Evolutionary conservation across 2,329 filamentous ascomycete genomes (phyloP), one percentile per base, ranked within the genome.

Genomic region (Dryadomyces sulphureus): DNA sequence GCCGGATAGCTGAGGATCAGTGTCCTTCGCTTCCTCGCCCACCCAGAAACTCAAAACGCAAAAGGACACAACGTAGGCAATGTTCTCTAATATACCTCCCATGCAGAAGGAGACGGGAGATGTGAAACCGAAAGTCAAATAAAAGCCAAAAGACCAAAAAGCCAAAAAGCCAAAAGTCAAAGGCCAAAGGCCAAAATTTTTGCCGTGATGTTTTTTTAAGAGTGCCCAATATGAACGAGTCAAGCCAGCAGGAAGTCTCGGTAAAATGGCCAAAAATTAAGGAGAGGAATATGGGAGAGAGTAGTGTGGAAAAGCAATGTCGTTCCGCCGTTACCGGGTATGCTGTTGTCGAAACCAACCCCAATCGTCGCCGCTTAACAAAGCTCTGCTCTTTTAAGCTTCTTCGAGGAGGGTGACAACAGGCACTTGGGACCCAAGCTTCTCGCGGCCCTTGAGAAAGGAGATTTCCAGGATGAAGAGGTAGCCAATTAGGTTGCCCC

Each of bases 391-490:
- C n/a, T n/a, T n/a, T n/a, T 52, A 49, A 25, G 53, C 49, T 35
- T 54, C 52, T 54, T 77, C 81, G 51, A 98, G 75, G 34, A 98
- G 77, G 38, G 90, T 94, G 61, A 84, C 77, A 45, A 89, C 81
- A 11, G 88, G 87, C 41, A 66, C 64, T 47, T 81, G 81, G 55
- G n/a, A n/a, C n/a, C 81, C 78, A 55, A 98, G 82, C 74, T 94
- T 92, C 52, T 88, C 82, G 56, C 87, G 79, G 55, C 92, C 92
- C 61, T 94, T 86, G 55, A 98, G 78, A 66, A 92, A 90, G 56
- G 88, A 82, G 53, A 98, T 82, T 65, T 96, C 90, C 62, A 96
- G 84, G 58, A 98, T 85, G 71, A 98, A 98, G 52, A 95, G 69
- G 66, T 85, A 96, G 56, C 87, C 90, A 49, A 94, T 66, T 41